A percentile compares a stretch with the other conserved stretches of the same genome.
phyloP scores from a whole-genome alignment of 2,329 filamentous ascomycete genomes.

The Metarhizium brunneum region DNA sequence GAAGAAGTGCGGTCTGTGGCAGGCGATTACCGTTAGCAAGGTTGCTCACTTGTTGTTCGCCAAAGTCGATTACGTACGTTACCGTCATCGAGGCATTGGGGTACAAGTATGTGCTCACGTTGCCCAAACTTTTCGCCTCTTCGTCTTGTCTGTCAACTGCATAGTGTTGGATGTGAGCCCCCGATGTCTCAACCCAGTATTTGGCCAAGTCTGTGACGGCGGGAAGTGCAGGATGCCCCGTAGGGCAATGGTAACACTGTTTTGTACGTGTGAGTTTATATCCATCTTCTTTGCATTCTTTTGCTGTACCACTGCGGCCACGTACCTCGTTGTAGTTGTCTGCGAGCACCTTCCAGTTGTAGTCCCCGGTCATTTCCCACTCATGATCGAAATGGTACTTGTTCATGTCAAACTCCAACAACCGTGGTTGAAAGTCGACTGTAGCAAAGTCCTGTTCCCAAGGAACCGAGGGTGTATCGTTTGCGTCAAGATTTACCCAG shows the following conservation, averaged over 20 bases:
- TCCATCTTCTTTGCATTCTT: neutral
- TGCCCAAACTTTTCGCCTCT: conserved; percentile 23
- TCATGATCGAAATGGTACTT: conserved; percentile 19
- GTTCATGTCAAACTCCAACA: conserved; percentile 15
- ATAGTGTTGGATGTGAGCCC: conserved; percentile 26
- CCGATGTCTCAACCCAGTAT: conserved; percentile 28
- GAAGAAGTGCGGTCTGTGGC: conserved; percentile 33
- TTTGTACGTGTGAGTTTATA: neutral
- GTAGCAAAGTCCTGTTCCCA: conserved; percentile 33
- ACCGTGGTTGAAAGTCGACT: conserved; percentile 15
- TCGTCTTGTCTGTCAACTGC: conserved; percentile 22
- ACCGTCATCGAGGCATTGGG: conserved; percentile 29
- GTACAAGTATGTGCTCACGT: conserved; percentile 29
- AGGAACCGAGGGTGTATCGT: conserved; percentile 23
- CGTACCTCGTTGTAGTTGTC: conserved; percentile 38
- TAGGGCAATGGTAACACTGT: conserved; percentile 36
- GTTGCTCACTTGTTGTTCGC: too few species aligned
- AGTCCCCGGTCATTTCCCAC: conserved; percentile 24
- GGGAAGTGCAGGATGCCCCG: conserved; percentile 35
- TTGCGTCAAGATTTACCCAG: conserved; percentile 37
- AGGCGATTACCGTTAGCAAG: neutral
- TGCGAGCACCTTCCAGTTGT: conserved; percentile 31
- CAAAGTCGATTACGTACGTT: conserved; percentile 20
- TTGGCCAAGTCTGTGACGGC: conserved; percentile 33
- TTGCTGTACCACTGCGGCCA: neutral